Evolutionary conservation across 2,329 filamentous ascomycete genomes (phyloP), one percentile per base, ranked within the genome.

Genomic region (Penicillium sp.): DNA sequence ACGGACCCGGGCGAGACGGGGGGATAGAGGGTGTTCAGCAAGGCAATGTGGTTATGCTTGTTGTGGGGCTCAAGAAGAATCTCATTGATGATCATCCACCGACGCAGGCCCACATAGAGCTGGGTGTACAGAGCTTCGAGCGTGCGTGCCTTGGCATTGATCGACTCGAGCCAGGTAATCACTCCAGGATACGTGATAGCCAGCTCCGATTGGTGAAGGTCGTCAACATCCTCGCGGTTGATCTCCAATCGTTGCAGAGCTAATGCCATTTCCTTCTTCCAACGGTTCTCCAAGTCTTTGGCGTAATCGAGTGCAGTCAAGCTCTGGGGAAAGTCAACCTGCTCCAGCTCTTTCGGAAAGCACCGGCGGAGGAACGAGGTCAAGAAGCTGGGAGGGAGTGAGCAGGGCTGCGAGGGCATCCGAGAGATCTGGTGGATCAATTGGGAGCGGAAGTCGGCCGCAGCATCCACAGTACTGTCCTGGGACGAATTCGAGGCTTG

Each of bases 71-170:
- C 77, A 34, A 87, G 77, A 28, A 85, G 83, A 66, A 89, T 81
- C 67, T 89, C 86, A 66, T 89, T 88, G 73, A 89, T 83, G 69
- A 89, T 75, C 77, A 86, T 84, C 86, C 86, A 89, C 68, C 86
- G 82, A 64, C 87, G 83, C 52, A 89, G 74, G 38, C 83, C 83
- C 57, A 88, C 72, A 72, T 86, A 88, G 42, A 88, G 77, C 65
- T 85, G 83, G 34, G 84, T 85, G 72, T 89, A 89, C 35, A 85
- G 72, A 25, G 78, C 76, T 66, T 85, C 82, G 22, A 84, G 78
- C 58, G 78, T 81, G 59, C 76, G 78, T 59, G 81, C 83, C 68
- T 83, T 84, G 59, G 75, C 71, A 60, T 81, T 78, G 51, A 86
- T 78, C 2, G 77, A 76, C 61, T 79, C 76, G 49, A 86, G 79